A percentile compares a stretch with the other conserved stretches of the same genome.
Conservation (phyloP, 495 filamentous ascomycete species). For the Penicillium riverlandense region DNA sequence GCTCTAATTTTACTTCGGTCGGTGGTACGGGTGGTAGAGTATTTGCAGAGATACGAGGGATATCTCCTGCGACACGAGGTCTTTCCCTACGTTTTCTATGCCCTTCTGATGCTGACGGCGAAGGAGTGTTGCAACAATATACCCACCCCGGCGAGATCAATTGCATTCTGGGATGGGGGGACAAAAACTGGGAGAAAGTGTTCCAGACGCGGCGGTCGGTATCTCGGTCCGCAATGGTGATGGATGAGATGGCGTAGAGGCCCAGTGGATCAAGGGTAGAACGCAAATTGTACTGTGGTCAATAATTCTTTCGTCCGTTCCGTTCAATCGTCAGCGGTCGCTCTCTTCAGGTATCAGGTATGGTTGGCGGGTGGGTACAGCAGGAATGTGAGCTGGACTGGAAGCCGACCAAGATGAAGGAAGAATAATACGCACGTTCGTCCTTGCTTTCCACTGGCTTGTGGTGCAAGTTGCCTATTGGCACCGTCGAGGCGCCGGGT, state of each 20-base stretch:
- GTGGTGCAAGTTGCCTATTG: too few relatives aligned
- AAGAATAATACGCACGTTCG: too few relatives aligned
- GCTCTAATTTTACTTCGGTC: slow-evolving; percentile 54
- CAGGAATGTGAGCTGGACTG: too few relatives aligned
- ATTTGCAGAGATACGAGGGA: slow-evolving; percentile 46
- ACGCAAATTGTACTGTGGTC: too few relatives aligned
- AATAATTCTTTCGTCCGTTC: too few relatives aligned
- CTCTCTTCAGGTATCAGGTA: too few relatives aligned
- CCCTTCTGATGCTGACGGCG: slow-evolving; percentile 47
- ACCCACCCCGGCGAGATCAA: slow-evolving; percentile 26
- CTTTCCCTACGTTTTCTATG: slow-evolving; percentile 59
- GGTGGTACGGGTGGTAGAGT: slow-evolving; percentile 58
- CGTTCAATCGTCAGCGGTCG: too few relatives aligned
- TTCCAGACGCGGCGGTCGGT: slow-evolving; percentile 9
- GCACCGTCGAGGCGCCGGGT: too few relatives aligned
- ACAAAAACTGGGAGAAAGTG: slow-evolving; percentile 9
- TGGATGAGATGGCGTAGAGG: not conserved
- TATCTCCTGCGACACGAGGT: slow-evolving; percentile 47
- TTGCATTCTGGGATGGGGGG: slow-evolving; percentile 11
- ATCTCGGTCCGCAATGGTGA: slow-evolving; percentile 6
- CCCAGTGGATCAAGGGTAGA: not conserved
- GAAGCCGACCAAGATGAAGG: too few relatives aligned
- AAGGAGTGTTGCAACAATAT: slow-evolving; percentile 40
- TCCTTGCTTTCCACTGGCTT: too few relatives aligned
- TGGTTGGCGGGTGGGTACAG: too few relatives aligned